Evolutionary conservation across 139 green algal species (phyloP).

Genomic region (Coelastrella sp.): DNA sequence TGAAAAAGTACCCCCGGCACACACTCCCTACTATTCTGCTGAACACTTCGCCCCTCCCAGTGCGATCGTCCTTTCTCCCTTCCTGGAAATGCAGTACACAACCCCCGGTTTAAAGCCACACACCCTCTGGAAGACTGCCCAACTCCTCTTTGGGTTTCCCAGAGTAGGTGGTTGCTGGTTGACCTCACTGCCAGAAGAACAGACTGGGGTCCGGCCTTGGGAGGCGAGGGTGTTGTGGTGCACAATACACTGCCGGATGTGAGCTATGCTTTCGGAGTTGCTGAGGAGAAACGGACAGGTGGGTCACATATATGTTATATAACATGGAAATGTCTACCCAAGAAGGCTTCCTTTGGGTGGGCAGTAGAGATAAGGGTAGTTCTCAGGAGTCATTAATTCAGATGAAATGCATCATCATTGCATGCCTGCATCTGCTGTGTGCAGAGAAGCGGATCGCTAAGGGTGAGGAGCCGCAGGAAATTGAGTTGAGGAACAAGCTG

Average conservation of each 20-base stretch:
- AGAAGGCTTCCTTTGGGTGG: no score
- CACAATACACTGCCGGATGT: constrained; percentile 63
- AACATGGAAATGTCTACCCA: background rate
- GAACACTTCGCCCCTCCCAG: no score
- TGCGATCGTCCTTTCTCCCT: background rate
- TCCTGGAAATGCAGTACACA: constrained; percentile 40
- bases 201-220: constrained; percentile 77
- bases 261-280: constrained; percentile 53
- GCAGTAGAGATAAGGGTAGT: no score
- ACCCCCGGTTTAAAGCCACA: constrained; percentile 49
- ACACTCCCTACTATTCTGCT: no score
- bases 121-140: constrained; percentile 70
- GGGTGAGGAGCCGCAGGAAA: background rate
- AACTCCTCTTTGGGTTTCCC: constrained; percentile 51
- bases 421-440: background rate
- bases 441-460: constrained; percentile 22
- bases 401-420: no score
- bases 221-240: constrained; percentile 69
- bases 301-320: background rate
- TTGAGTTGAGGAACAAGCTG: constrained; percentile 21
- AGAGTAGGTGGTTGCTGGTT: constrained; percentile 54
- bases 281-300: constrained; percentile 46
- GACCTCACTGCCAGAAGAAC: constrained; percentile 52
- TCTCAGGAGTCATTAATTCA: no score
- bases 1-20: no score